phyloP scores from a whole-genome alignment of 1,139 yeast species.

The Candida neerlandica region DNA sequence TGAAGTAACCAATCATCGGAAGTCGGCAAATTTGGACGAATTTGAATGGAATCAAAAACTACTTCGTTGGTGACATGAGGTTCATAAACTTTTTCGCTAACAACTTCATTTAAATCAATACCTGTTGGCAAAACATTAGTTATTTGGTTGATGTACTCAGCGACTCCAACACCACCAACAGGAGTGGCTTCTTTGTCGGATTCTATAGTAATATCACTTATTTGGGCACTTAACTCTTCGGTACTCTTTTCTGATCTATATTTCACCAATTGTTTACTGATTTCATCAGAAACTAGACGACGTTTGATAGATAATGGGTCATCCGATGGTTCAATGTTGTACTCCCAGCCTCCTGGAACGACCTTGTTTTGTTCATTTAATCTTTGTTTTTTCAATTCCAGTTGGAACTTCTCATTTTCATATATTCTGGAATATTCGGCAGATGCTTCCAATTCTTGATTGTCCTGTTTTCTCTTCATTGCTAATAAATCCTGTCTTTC shows the following conservation, averaged over 20 bases:
- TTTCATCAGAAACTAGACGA: constrained; percentile 30
- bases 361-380: constrained; percentile 29
- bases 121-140: constrained; percentile 35
- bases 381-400: constrained; percentile 41
- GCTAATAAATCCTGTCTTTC: constrained; percentile 41
- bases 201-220: constrained; percentile 35
- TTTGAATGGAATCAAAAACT: constrained; percentile 34
- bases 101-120: constrained; percentile 41
- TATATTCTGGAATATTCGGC: constrained; percentile 32
- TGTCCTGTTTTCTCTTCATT: constrained; percentile 35
- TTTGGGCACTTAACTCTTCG: constrained; percentile 25
- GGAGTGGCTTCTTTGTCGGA: constrained; percentile 20
- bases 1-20: constrained; percentile 69
- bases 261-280: constrained; percentile 26
- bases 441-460: constrained; percentile 25
- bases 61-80: constrained; percentile 50
- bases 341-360: constrained; percentile 44
- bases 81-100: constrained; percentile 69
- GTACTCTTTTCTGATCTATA: constrained; percentile 23
- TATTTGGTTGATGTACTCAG: constrained; percentile 38
- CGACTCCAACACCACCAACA: constrained; percentile 2
- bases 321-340: constrained; percentile 19
- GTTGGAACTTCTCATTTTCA: constrained; percentile 29
- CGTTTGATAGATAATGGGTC: constrained; percentile 28
- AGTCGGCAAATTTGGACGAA: constrained; percentile 44